Base-by-base conservation (phyloP, 2,329 filamentous ascomycete species). In the Fusarium foetens region DNA sequence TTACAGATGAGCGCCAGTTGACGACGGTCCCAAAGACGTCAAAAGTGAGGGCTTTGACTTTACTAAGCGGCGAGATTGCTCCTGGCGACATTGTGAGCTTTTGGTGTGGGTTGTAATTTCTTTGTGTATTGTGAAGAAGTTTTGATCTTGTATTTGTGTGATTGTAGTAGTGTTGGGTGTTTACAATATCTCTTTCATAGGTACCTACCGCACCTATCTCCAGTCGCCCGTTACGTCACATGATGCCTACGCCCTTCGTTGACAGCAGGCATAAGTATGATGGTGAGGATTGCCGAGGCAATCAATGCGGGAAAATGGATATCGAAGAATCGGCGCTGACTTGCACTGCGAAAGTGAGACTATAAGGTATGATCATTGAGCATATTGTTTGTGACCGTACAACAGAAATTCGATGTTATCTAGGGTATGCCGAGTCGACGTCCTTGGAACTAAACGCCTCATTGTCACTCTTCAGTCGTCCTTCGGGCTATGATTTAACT, bases 11-110 rank as follows among this genome's bases (percentile, higher is more conserved):
- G 63, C 93, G 91, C 93, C 93, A 95, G 83, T 95, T 87, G 49
- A 96, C 93, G 70, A 91, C 89, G 2, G 94, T 96, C 73, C 93
- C 93, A 80, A 95, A 94, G 75, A 94, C 88, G 81, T 94, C 92
- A 77, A 94, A 94, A 59, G 91, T 86, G 38, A 94, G 83, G 12
- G 88, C 92, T 72, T 89, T 89, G 70, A 88, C 75, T 33, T 76
- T 68, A 29, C 72, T 52, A 19, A 82, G 74, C 5, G 79, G 77
- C 0, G 77, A 75, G 3, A 72, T 27, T 29, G 67, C 58, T 42
- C 68, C 68, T 13, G 79, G 76, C 5, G 78, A 79, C 81, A 76
- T 74, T 7, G 39, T 54, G 10, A 14, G 35, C 38, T 25, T n/a
- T 51, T 9, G 9, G 8, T 16, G 55, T n/a, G 5, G 8, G 10